Evolutionary conservation across 169 alveolate genomes (phyloP).

Genomic region (Theileria parva): DNA sequence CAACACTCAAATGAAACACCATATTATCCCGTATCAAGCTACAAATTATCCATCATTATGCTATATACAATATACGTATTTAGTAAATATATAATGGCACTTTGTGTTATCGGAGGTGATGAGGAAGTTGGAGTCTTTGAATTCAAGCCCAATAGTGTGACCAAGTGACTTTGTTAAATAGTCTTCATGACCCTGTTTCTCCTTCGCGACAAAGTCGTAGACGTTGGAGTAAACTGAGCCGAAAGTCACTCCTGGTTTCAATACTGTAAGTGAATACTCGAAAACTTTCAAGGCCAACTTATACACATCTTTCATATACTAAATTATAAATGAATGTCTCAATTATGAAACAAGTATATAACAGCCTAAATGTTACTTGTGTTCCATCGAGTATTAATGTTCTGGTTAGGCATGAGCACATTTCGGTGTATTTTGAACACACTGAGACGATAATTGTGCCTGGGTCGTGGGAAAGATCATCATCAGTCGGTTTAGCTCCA

Average conservation of each 20-base stretch:
- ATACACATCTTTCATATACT: conserved; percentile 73
- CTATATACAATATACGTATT: not conserved
- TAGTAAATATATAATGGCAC: conserved; percentile 14
- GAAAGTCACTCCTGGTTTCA: conserved; percentile 63
- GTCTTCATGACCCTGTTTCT: conserved; percentile 57
- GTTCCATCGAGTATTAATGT: conserved; percentile 76
- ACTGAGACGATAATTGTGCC: conserved; percentile 75
- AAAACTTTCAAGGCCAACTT: conserved; percentile 63
- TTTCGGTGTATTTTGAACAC: conserved; percentile 73
- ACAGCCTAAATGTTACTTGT: conserved; percentile 3
- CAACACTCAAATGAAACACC: conserved; percentile 82
- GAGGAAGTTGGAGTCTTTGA: conserved; percentile 69
- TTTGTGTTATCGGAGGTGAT: conserved; percentile 36
- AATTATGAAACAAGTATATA: too few relatives aligned
- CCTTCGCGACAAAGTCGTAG: conserved; percentile 47
- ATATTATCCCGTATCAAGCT: conserved; percentile 73
- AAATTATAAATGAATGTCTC: not conserved
- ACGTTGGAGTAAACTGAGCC: conserved; percentile 69
- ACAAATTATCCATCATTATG: not conserved
- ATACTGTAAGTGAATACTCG: conserved; percentile 62
- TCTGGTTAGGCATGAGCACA: conserved; percentile 75
- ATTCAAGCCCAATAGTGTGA: conserved; percentile 86
- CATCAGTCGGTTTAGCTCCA: conserved; percentile 70
- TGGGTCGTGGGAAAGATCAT: conserved; percentile 70
- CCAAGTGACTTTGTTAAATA: conserved; percentile 81